A percentile compares a stretch with the other conserved stretches of the same genome.
Conservation (phyloP, 108 stramenopile species). For the Cyclotella baltica region DNA sequence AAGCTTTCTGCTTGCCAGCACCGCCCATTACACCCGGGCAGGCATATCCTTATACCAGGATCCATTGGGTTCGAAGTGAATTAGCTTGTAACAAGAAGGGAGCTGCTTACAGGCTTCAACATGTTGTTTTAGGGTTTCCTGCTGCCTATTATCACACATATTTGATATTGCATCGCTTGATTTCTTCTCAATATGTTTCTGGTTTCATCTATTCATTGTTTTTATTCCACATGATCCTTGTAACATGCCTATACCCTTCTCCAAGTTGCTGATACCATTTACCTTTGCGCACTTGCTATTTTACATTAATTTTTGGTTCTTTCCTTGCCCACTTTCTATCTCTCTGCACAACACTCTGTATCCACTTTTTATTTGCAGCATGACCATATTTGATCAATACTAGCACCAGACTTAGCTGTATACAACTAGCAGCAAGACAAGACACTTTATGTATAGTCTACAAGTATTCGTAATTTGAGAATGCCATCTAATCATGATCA, state of each 20-base stretch:
- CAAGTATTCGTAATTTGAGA: neutral
- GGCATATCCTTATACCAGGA: neutral
- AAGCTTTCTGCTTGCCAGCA: neutral
- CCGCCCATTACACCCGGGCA: neutral
- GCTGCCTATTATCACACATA: neutral
- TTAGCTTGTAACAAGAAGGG: neutral
- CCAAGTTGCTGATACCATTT: neutral
- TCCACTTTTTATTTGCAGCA: neutral
- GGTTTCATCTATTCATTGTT: neutral
- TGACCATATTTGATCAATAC: neutral
- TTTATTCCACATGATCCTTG: conserved; percentile 1
- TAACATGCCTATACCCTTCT: neutral
- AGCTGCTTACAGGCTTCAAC: neutral
- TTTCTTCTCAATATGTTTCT: conserved; percentile 1
- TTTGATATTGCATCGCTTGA: neutral
- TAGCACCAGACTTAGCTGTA: neutral
- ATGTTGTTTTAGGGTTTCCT: neutral
- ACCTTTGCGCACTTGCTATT: neutral
- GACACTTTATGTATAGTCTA: neutral
- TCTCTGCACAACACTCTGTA: neutral
- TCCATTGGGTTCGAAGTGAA: neutral
- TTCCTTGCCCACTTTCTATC: neutral
- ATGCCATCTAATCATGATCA: neutral
- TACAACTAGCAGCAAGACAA: neutral
- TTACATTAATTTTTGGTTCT: neutral